These are phyloP conservation scores for Talaromyces pinophilus DNA, from an alignment of 2,329 filamentous ascomycete genomes.

Conservation along the genomic window DNA sequence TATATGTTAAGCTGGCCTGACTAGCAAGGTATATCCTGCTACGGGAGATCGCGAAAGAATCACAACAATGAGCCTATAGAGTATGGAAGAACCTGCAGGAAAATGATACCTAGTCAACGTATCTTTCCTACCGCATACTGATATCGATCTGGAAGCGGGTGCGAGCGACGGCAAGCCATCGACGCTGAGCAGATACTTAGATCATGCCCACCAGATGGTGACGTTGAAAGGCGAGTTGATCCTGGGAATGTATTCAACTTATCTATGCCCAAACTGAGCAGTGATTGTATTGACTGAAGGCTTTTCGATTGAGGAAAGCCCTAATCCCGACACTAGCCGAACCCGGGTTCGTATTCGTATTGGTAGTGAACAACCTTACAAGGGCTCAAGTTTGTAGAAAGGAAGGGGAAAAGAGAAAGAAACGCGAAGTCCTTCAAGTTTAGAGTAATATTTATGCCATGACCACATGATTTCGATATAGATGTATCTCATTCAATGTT, in stretches of 20 bases:
- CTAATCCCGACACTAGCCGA: background rate
- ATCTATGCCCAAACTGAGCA: background rate
- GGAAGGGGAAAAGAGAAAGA: too few relatives aligned
- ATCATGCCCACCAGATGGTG: too few relatives aligned
- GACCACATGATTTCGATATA: background rate
- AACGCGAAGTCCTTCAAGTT: background rate
- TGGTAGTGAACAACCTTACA: background rate
- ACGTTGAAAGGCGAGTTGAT: constrained; percentile 21
- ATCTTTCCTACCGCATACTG: too few relatives aligned
- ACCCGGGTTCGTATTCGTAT: background rate
- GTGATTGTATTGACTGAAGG: background rate
- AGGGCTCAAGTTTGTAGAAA: background rate
- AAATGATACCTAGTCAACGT: too few relatives aligned
- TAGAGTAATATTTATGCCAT: background rate
- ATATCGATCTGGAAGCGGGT: too few relatives aligned
- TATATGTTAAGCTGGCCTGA: too few relatives aligned
- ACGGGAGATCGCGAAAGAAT: too few relatives aligned
- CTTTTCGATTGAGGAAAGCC: background rate
- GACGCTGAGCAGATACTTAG: too few relatives aligned
- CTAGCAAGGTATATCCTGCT: too few relatives aligned
- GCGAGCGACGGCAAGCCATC: too few relatives aligned
- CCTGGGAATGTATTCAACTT: constrained; percentile 39
- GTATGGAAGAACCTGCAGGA: too few relatives aligned
- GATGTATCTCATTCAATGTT: background rate
- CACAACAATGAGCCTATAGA: too few relatives aligned